Evolutionary conservation across 1,284 basidiomycete genomes (phyloP).

Genomic region (Pisolithus thermaeus): DNA sequence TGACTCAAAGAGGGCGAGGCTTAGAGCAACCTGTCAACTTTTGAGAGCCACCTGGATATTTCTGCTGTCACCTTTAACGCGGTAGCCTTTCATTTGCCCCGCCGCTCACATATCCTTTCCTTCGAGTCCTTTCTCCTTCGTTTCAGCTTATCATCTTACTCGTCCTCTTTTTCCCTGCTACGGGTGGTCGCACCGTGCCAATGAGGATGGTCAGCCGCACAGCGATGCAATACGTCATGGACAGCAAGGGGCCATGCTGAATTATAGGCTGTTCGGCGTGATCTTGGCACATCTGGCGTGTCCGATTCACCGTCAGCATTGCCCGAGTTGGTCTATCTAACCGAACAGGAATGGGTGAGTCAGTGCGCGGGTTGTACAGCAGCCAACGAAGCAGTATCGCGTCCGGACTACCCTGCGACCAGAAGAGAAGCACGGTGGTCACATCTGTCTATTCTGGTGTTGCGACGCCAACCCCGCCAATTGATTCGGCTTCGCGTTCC

Average conservation of each 20-base stretch:
- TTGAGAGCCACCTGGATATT: conserved; percentile 15
- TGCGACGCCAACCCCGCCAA: conserved; percentile 54
- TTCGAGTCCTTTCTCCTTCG: conserved; percentile 77
- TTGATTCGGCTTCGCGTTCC: conserved; percentile 60
- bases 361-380: too few species aligned
- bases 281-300: conserved; percentile 27
- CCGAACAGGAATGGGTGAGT: conserved; percentile 31
- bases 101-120: conserved; percentile 77
- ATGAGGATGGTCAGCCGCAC: conserved; percentile 75
- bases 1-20: too few species aligned
- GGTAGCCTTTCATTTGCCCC: conserved; percentile 54
- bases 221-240: conserved; percentile 84
- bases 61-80: conserved; percentile 36
- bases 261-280: conserved; percentile 79
- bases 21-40: too few species aligned
- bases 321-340: conserved; percentile 22
- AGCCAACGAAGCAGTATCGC: conserved; percentile 31
- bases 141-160: conserved; percentile 80
- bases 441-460: conserved; percentile 63
- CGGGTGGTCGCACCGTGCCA: conserved; percentile 64
- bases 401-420: conserved; percentile 67
- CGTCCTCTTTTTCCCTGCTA: conserved; percentile 83
- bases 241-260: conserved; percentile 64
- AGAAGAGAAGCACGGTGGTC: conserved; percentile 65
- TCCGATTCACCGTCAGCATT: conserved; percentile 32